phyloP scores from a whole-genome alignment of 2,329 filamentous ascomycete genomes.

The Alternaria dauci region DNA sequence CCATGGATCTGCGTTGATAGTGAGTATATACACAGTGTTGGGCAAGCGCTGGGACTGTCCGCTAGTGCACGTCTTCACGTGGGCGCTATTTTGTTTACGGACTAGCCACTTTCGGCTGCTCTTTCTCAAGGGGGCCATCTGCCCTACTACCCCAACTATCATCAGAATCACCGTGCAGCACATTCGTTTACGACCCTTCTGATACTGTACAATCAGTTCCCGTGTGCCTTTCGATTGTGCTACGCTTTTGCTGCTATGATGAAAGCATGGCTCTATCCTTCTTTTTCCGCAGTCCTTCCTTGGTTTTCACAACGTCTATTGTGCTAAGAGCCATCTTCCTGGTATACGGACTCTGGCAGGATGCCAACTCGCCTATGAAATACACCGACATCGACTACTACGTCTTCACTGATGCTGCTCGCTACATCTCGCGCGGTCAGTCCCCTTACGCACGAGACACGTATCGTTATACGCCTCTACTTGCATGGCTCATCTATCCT shows the following conservation, averaged over 20 bases:
- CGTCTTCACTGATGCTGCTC: constrained; percentile 95
- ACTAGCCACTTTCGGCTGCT: constrained; percentile 31
- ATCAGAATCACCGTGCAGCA: constrained; percentile 1
- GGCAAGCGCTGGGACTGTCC: constrained; percentile 32
- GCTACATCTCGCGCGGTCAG: constrained; percentile 71
- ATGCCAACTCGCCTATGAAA: constrained; percentile 89
- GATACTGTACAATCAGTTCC: neutral
- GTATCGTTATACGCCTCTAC: constrained; percentile 93
- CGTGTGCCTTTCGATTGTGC: neutral
- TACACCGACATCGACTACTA: constrained; percentile 99
- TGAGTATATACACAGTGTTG: constrained; percentile 22
- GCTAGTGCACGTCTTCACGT: constrained; percentile 35
- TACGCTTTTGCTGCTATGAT: neutral
- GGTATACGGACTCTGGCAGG: constrained; percentile 90
- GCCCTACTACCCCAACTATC: constrained; percentile 1
- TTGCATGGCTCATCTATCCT: constrained; percentile 89
- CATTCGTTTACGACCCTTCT: neutral
- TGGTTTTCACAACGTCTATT: constrained; percentile 58
- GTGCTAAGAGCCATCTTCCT: constrained; percentile 77
- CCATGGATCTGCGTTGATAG: constrained; percentile 25
- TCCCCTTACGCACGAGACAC: constrained; percentile 91
- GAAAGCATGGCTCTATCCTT: constrained; percentile 37
- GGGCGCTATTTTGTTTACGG: constrained; percentile 25
- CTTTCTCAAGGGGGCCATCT: constrained; percentile 12
- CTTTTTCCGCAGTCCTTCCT: constrained; percentile 45